These are phyloP conservation scores for Citrus glauca DNA, from an alignment of 345 rosid species.

Conservation along the genomic window DNA sequence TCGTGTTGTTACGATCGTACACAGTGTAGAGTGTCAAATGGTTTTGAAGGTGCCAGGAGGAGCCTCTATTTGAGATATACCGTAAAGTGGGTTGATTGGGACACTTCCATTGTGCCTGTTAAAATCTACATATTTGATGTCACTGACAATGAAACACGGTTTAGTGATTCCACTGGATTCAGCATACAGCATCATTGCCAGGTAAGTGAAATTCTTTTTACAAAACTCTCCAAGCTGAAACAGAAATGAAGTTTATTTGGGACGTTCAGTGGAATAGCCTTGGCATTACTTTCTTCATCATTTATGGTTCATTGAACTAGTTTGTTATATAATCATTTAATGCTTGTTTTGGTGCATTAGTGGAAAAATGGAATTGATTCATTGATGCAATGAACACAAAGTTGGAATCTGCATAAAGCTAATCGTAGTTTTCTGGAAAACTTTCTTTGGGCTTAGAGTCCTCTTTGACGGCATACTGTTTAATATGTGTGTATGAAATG, in stretches of 20 bases:
- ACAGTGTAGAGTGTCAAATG: conserved; percentile 53
- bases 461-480: not conserved
- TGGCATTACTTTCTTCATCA: not conserved
- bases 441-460: not conserved
- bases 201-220: conserved; percentile 31
- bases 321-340: not conserved
- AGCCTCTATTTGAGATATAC: conserved; percentile 61
- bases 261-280: not conserved
- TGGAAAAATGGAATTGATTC: not conserved
- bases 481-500: not conserved
- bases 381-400: not conserved
- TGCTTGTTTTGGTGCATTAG: not conserved
- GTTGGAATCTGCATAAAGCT: not conserved
- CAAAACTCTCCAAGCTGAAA: not conserved
- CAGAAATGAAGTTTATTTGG: not conserved
- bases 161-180: conserved; percentile 31
- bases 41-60: conserved; percentile 46
- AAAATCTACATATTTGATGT: conserved; percentile 68
- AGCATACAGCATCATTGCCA: conserved; percentile 49
- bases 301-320: not conserved
- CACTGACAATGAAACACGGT: conserved; percentile 59
- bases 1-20: conserved; percentile 63
- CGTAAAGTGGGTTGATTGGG: conserved; percentile 73
- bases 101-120: conserved; percentile 51
- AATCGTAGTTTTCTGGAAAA: not conserved